phyloP scores from a whole-genome alignment of 2,329 filamentous ascomycete species.

The Lachnellula hyalina region DNA sequence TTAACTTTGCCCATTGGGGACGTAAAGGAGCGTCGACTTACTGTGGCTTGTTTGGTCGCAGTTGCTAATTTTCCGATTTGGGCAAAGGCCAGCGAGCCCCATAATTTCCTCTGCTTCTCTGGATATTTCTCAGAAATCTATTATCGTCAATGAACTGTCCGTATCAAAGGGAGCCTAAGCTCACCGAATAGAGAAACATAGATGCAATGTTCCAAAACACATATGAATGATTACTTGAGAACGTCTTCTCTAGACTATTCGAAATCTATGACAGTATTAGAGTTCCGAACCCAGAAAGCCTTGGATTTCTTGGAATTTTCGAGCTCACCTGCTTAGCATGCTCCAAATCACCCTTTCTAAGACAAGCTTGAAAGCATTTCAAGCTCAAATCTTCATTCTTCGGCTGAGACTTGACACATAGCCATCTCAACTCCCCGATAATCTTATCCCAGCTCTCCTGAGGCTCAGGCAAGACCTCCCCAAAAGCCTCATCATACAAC shows the following conservation, averaged over 20 bases:
- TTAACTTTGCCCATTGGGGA: background rate
- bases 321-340: slow-evolving; percentile 29
- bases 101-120: slow-evolving; percentile 26
- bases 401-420: slow-evolving; percentile 27
- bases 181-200: slow-evolving; percentile 30
- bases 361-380: slow-evolving; percentile 29
- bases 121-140: slow-evolving; percentile 24
- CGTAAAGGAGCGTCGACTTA: slow-evolving; percentile 13
- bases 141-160: slow-evolving; percentile 9
- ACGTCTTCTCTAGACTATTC: slow-evolving; percentile 31
- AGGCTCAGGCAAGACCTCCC: slow-evolving; percentile 18
- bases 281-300: background rate
- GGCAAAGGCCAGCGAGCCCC: slow-evolving; percentile 24
- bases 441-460: slow-evolving; percentile 24
- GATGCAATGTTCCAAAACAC: slow-evolving; percentile 32
- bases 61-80: slow-evolving; percentile 29
- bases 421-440: slow-evolving; percentile 29
- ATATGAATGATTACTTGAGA: slow-evolving; percentile 29
- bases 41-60: slow-evolving; percentile 26
- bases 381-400: slow-evolving; percentile 28
- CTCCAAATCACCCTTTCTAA: slow-evolving; percentile 29
- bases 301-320: background rate
- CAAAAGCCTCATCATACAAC: slow-evolving; percentile 28
- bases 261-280: slow-evolving; percentile 24
- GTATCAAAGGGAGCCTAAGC: background rate